phyloP scores from a whole-genome alignment of 768 basidiomycete genomes.

The Lanmaoa rubissima region DNA sequence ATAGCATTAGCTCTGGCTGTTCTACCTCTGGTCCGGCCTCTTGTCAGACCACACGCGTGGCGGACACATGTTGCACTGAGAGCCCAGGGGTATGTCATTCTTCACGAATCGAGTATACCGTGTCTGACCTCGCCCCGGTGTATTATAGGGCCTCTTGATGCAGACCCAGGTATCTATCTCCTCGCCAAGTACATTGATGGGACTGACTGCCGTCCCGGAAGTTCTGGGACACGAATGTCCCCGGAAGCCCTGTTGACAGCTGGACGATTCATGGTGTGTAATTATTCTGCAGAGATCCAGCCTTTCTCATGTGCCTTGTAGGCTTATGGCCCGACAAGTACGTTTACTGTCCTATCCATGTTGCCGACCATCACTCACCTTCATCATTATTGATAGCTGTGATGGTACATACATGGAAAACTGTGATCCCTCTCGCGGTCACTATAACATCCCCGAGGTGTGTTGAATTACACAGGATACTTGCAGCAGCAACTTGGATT shows the following conservation, averaged over 20 bases:
- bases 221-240: constrained; percentile 73
- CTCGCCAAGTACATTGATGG: background rate
- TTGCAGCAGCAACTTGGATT: background rate
- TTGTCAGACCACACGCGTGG: constrained; percentile 49
- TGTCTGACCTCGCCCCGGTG: background rate
- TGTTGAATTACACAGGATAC: constrained; percentile 2
- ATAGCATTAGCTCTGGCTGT: constrained; percentile 48
- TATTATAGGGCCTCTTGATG: constrained; percentile 52
- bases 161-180: constrained; percentile 47
- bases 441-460: constrained; percentile 44
- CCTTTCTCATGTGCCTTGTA: constrained; percentile 21
- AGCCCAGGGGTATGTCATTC: constrained; percentile 53
- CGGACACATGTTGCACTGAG: constrained; percentile 65
- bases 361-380: background rate
- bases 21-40: constrained; percentile 48
- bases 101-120: background rate
- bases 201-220: constrained; percentile 26
- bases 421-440: constrained; percentile 40
- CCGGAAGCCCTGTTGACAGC: constrained; percentile 59
- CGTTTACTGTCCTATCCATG: constrained; percentile 11
- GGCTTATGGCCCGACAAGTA: constrained; percentile 70
- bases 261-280: constrained; percentile 76
- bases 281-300: background rate
- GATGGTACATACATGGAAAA: constrained; percentile 41
- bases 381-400: constrained; percentile 40